Percentiles rank a stretch among this genome's conserved stretches.
Evolutionary conservation across 2,329 filamentous ascomycete species (phyloP).

Genomic region (Dothidotthia symphoricarpi): DNA sequence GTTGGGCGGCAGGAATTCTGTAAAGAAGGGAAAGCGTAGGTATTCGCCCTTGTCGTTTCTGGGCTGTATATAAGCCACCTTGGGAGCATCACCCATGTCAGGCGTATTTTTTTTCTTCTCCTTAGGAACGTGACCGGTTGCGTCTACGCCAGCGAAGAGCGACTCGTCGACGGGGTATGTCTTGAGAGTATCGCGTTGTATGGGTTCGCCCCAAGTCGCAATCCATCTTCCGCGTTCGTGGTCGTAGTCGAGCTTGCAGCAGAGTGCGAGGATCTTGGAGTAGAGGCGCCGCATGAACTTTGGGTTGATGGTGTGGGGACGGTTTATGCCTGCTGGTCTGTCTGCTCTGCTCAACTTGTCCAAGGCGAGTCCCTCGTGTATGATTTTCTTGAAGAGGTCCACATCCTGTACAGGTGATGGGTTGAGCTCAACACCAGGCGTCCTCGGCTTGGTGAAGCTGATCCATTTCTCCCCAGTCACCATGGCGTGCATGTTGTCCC

Average conservation of each 20-base stretch:
- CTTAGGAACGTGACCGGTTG: constrained; percentile 10
- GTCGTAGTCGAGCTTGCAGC: constrained; percentile 46
- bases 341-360: constrained; percentile 30
- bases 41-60: constrained; percentile 19
- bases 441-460: constrained; percentile 24
- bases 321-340: constrained; percentile 18
- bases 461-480: constrained; percentile 34
- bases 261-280: constrained; percentile 42
- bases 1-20: constrained; percentile 17
- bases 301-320: constrained; percentile 42
- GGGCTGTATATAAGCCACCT: constrained; percentile 5
- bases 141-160: constrained; percentile 35
- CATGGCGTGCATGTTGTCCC: constrained; percentile 44
- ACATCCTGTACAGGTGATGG: constrained; percentile 1
- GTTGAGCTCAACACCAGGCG: constrained; percentile 3
- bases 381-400: constrained; percentile 4
- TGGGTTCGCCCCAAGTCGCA: constrained; percentile 25
- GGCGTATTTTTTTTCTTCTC: constrained; percentile 5
- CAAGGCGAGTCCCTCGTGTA: constrained; percentile 21
- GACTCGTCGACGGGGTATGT: constrained; percentile 21
- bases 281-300: constrained; percentile 51
- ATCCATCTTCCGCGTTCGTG: constrained; percentile 25
- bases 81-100: background rate
- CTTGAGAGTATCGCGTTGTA: constrained; percentile 7
- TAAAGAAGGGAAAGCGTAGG: constrained; percentile 24